These are phyloP conservation scores for Lenwebbia sp. DNA, from an alignment of 345 rosid species.

Conservation along the genomic window DNA sequence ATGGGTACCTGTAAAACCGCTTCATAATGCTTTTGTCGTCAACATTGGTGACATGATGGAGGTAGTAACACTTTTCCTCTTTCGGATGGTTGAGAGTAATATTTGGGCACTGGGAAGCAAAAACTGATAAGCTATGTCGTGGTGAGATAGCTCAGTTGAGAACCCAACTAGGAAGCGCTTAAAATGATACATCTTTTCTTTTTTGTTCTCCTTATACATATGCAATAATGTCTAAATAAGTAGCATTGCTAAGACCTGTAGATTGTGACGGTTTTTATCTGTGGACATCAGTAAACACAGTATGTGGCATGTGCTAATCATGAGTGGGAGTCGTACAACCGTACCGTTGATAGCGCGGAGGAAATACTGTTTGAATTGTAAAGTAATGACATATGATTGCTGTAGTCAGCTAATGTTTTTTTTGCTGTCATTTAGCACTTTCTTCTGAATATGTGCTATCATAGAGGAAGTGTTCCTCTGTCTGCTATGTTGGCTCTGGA, in stretches of 20 bases:
- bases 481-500: neutral
- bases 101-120: neutral
- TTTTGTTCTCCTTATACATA: neutral
- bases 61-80: neutral
- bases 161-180: neutral
- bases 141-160: neutral
- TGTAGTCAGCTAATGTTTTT: too few species aligned
- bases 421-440: neutral
- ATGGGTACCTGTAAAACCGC: slow-evolving; percentile 16
- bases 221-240: neutral
- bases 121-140: neutral
- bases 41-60: slow-evolving; percentile 6
- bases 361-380: neutral
- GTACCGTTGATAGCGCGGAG: neutral
- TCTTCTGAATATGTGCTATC: neutral
- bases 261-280: neutral
- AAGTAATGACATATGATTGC: too few species aligned
- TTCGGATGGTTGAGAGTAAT: neutral
- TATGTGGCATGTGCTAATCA: neutral
- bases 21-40: slow-evolving; percentile 17
- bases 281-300: neutral
- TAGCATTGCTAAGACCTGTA: neutral
- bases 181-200: neutral
- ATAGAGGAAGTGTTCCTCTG: neutral
- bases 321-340: neutral